Evolutionary conservation across 2,329 filamentous ascomycete genomes (phyloP).

Genomic region (Ophiocordyceps robertsii): DNA sequence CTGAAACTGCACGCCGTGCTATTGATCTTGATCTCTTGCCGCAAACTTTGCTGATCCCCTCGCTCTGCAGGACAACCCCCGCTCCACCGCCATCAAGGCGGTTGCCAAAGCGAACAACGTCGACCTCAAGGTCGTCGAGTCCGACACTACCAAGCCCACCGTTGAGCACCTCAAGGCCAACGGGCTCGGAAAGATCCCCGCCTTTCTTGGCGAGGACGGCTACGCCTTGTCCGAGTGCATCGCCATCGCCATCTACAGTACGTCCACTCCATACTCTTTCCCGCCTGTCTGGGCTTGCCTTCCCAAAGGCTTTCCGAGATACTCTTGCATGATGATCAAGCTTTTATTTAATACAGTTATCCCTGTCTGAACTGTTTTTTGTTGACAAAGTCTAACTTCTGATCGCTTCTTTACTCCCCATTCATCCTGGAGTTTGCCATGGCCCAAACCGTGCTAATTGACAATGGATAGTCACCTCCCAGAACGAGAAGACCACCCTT

Average conservation of each 20-base stretch:
- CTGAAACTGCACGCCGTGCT: not conserved
- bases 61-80: conserved; percentile 61
- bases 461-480: conserved; percentile 67
- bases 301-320: not conserved
- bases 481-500: conserved; percentile 99
- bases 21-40: not conserved
- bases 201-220: conserved; percentile 86
- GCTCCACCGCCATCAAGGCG: conserved; percentile 76
- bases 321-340: conserved; percentile 51
- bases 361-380: conserved; percentile 90
- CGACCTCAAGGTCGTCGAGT: conserved; percentile 74
- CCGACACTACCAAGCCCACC: conserved; percentile 49
- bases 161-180: conserved; percentile 75
- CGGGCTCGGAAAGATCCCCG: conserved; percentile 81
- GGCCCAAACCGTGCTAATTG: conserved; percentile 7
- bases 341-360: conserved; percentile 76
- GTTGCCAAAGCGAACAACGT: conserved; percentile 97
- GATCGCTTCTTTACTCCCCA: conserved; percentile 24
- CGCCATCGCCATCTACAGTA: conserved; percentile 96
- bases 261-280: conserved; percentile 21
- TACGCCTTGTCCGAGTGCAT: conserved; percentile 81
- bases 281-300: not conserved
- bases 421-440: not conserved
- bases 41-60: conserved; percentile 1
- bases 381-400: conserved; percentile 90